Percentiles rank a stretch among this genome's conserved stretches.
Evolutionary conservation across 352 stramenopile genomes (phyloP).

Genomic region (Phytopythium sindhum): DNA sequence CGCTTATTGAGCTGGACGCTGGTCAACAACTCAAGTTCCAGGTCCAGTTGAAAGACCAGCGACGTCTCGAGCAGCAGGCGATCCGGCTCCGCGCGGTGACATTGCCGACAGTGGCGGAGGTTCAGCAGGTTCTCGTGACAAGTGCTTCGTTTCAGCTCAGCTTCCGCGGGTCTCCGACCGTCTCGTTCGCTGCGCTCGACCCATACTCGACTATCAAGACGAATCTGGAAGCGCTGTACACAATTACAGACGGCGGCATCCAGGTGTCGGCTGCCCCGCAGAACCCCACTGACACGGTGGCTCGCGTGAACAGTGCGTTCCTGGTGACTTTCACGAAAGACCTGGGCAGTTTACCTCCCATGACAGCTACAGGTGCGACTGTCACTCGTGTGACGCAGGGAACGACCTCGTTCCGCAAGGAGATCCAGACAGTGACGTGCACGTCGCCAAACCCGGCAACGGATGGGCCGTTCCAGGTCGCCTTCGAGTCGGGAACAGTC

Average conservation of each 20-base stretch:
- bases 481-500: slow-evolving; percentile 36
- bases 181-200: slow-evolving; percentile 31
- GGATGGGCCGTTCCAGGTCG: slow-evolving; percentile 52
- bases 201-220: slow-evolving; percentile 40
- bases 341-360: slow-evolving; percentile 42
- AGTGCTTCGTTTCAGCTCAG: slow-evolving; percentile 39
- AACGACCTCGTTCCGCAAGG: slow-evolving; percentile 45
- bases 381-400: slow-evolving; percentile 33
- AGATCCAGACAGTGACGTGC: slow-evolving; percentile 82
- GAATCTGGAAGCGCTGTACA: slow-evolving; percentile 78
- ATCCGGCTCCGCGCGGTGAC: slow-evolving; percentile 57
- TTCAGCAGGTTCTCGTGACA: slow-evolving; percentile 54
- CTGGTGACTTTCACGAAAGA: slow-evolving; percentile 69
- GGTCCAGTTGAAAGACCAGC: slow-evolving; percentile 90
- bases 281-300: slow-evolving; percentile 24
- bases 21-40: slow-evolving; percentile 68
- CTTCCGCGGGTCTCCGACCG: slow-evolving; percentile 52
- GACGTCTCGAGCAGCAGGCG: slow-evolving; percentile 63
- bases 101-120: slow-evolving; percentile 36
- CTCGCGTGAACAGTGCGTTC: slow-evolving; percentile 35
- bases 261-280: slow-evolving; percentile 47
- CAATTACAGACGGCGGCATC: slow-evolving; percentile 76
- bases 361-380: slow-evolving; percentile 22
- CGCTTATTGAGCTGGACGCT: slow-evolving; percentile 50
- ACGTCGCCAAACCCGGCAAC: slow-evolving; percentile 31